Evolutionary conservation across 345 rosid species (phyloP), one percentile per base, ranked within the genome.

Genomic region (Raphanus raphanistrum): DNA sequence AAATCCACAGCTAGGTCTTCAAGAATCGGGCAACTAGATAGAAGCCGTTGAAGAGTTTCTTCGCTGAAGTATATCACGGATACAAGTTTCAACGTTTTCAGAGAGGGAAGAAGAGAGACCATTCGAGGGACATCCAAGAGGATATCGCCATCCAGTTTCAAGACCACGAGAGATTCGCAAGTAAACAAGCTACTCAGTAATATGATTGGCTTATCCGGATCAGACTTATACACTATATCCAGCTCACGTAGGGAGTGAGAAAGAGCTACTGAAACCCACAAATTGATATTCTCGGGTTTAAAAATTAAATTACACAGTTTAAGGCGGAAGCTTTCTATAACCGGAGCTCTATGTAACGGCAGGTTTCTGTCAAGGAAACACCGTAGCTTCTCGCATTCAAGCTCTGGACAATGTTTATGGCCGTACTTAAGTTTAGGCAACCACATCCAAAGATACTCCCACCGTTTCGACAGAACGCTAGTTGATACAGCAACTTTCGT

Each of bases 371-470:
- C 16, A 45, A 45, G 54, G 5, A 45, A 45, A 45, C 54, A 12
- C 16, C 2, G 16, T 45, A 45, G 16, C 16, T 45, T 45, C 1
- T 45, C 13, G 16, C 16, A 21, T 13, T 45, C 7, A 12, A 7
- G 2, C 2, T 12, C 6, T 60, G 43, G 6, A 43, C 1, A 10
- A 10, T 6, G 0, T 0, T 6, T 27, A 6, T 2, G 0, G 61
- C 45, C 8, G 29, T 10, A 72, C 1, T 16, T 5, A 45, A 43
- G 68, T 62, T 45, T 29, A 29, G 68, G 76, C 61, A 72, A 62
- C 76, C 68, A 72, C 60, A 72, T 45, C 76, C 76, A 72, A 45
- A 62, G 61, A 62, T 10, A 72, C 68, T 62, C 68, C 76, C 76
- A 45, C 4, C 68, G 13, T 72, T 72, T 72, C 3, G 68, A 72